Evolutionary conservation across 192 early-diverging fungal species (phyloP).

Genomic region (Radiomyces spectabilis): DNA sequence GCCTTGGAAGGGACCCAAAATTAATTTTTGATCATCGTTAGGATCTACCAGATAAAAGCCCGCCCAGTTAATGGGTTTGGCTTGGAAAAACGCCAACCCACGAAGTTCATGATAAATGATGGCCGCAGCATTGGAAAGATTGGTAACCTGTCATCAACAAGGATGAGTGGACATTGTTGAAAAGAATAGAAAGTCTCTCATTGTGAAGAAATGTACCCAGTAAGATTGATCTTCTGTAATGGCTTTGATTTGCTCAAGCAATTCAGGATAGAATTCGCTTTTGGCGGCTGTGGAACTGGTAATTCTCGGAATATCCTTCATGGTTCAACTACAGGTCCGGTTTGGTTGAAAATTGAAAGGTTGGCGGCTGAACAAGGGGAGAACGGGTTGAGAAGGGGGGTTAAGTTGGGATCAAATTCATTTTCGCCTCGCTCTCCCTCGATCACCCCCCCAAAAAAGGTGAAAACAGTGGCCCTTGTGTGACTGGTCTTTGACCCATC

Average conservation of each 20-base stretch:
- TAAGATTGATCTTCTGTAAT: constrained; percentile 65
- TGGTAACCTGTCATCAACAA: constrained; percentile 42
- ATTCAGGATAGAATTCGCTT: constrained; percentile 63
- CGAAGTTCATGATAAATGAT: constrained; percentile 72
- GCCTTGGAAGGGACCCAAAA: constrained; percentile 90
- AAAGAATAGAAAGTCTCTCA: background rate
- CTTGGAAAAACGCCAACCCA: constrained; percentile 50
- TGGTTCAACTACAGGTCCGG: no score
- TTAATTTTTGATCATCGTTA: constrained; percentile 33
- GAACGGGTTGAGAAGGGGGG: no score
- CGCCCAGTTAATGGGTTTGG: constrained; percentile 67
- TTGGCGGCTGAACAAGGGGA: no score
- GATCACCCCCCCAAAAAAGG: no score
- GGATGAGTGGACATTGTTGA: background rate
- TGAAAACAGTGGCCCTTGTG: no score
- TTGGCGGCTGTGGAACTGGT: constrained; percentile 31
- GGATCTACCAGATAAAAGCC: constrained; percentile 75
- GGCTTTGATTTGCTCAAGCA: constrained; percentile 47
- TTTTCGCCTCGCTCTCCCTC: no score
- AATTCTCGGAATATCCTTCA: constrained; percentile 17
- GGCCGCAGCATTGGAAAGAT: constrained; percentile 75
- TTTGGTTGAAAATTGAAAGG: no score
- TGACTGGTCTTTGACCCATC: background rate
- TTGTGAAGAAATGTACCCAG: constrained; percentile 26
- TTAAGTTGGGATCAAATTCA: no score